phyloP scores from a whole-genome alignment of 2,329 filamentous ascomycete species.

The Teratosphaeria pseudoeucalypti region DNA sequence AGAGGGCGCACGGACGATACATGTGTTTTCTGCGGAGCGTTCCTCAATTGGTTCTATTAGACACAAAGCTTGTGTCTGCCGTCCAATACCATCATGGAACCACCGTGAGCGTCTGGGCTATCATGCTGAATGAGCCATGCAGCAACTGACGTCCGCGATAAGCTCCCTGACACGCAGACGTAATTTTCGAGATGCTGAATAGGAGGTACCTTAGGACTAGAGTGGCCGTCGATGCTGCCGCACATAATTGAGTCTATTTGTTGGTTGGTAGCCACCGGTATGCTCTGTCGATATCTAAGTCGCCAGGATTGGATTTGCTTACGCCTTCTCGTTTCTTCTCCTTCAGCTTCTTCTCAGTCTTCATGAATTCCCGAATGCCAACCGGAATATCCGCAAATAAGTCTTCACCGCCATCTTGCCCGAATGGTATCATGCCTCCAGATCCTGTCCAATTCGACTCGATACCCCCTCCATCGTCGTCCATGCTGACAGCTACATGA shows the following conservation, averaged over 20 bases:
- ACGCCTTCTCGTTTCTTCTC: constrained; percentile 39
- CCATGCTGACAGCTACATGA: constrained; percentile 53
- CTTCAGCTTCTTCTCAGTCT: constrained; percentile 82
- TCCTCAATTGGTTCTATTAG: too few species aligned
- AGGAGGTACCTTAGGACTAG: too few species aligned
- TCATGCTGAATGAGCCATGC: too few species aligned
- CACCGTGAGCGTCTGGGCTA: too few species aligned
- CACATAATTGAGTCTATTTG: background rate
- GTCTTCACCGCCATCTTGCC: constrained; percentile 41
- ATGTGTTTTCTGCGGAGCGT: too few species aligned
- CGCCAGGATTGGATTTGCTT: background rate
- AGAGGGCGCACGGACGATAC: too few species aligned
- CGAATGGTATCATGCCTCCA: constrained; percentile 2
- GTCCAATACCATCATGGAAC: too few species aligned
- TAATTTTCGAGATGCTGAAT: too few species aligned
- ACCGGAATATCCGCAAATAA: constrained; percentile 75
- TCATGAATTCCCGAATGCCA: constrained; percentile 95
- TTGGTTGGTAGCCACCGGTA: background rate
- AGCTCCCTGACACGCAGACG: too few species aligned
- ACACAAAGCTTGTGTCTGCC: too few species aligned
- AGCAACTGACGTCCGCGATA: too few species aligned
- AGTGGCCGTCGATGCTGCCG: too few species aligned
- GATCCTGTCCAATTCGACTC: constrained; percentile 52
- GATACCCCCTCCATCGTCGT: constrained; percentile 70
- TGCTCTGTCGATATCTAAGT: background rate